Percentiles rank a stretch among this genome's conserved stretches.
Conservation (phyloP, 192 early-diverging fungal genomes). For the Coemansia sp. region DNA sequence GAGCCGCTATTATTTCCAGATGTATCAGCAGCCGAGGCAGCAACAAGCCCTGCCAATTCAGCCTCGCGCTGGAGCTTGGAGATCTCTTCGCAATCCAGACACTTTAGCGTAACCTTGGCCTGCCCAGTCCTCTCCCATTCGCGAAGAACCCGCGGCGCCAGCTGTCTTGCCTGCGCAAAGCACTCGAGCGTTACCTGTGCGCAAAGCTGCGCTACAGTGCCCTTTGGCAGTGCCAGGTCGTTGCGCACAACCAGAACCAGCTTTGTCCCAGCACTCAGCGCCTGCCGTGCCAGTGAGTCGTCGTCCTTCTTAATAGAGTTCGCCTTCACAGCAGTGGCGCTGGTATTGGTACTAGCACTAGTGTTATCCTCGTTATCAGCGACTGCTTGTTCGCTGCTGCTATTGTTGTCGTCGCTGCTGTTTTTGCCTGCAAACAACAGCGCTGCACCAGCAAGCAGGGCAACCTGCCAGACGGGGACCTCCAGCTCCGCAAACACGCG, state of each 20-base stretch:
- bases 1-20: slow-evolving; percentile 56
- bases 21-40: slow-evolving; percentile 53
- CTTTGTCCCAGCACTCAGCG: slow-evolving; percentile 12
- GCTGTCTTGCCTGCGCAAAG: slow-evolving; percentile 55
- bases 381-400: not conserved
- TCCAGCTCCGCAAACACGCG: not conserved
- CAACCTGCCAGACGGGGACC: slow-evolving; percentile 41
- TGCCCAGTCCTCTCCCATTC: slow-evolving; percentile 76
- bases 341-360: not conserved
- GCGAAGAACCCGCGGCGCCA: slow-evolving; percentile 38
- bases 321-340: not conserved
- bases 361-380: not conserved
- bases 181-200: slow-evolving; percentile 84
- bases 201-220: slow-evolving; percentile 90
- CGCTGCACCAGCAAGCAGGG: slow-evolving; percentile 23
- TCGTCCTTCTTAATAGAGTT: not conserved
- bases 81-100: slow-evolving; percentile 67
- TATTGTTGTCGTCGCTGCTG: not conserved
- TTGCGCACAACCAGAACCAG: slow-evolving; percentile 75
- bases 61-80: slow-evolving; percentile 46
- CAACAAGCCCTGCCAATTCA: slow-evolving; percentile 78
- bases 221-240: slow-evolving; percentile 85
- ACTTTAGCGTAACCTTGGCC: slow-evolving; percentile 81
- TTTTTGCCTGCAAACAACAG: slow-evolving; percentile 11
- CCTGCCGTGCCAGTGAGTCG: not conserved